Evolutionary conservation across 2,329 filamentous ascomycete genomes (phyloP).

Genomic region (Exophiala alcalophila): DNA sequence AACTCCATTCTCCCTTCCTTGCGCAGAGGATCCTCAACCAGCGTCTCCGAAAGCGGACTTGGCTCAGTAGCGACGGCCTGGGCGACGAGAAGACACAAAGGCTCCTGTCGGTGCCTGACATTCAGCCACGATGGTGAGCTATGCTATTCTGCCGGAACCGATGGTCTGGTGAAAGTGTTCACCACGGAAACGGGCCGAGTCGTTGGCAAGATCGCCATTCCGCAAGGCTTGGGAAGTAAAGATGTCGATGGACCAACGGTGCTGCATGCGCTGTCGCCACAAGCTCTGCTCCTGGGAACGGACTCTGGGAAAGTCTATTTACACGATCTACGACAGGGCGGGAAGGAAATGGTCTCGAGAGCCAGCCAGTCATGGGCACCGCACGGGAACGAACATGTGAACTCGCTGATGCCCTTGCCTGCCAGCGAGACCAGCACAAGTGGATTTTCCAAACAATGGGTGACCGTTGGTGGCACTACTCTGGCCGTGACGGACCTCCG

Average conservation of each 20-base stretch:
- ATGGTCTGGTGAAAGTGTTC: slow-evolving; percentile 62
- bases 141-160: slow-evolving; percentile 60
- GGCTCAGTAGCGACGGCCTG: slow-evolving; percentile 78
- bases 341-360: slow-evolving; percentile 43
- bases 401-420: slow-evolving; percentile 79
- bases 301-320: slow-evolving; percentile 88
- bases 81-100: slow-evolving; percentile 87
- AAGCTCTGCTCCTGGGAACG: slow-evolving; percentile 82
- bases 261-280: slow-evolving; percentile 78
- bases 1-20: slow-evolving; percentile 22
- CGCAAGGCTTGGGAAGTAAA: slow-evolving; percentile 36
- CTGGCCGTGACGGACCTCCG: slow-evolving; percentile 86
- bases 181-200: slow-evolving; percentile 63
- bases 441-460: slow-evolving; percentile 90
- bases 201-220: slow-evolving; percentile 76
- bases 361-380: slow-evolving; percentile 74
- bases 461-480: slow-evolving; percentile 88
- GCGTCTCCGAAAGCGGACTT: slow-evolving; percentile 57
- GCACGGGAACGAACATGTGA: slow-evolving; percentile 82
- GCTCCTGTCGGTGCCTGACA: slow-evolving; percentile 78
- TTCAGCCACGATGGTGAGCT: slow-evolving; percentile 76
- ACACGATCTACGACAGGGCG: slow-evolving; percentile 66
- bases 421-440: slow-evolving; percentile 77
- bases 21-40: slow-evolving; percentile 34
- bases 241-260: slow-evolving; percentile 70